Percentiles rank a stretch among this genome's conserved stretches.
These are phyloP conservation scores for Fusarium nisikadoi DNA, from an alignment of 2,329 filamentous ascomycete species.

Conservation along the genomic window DNA sequence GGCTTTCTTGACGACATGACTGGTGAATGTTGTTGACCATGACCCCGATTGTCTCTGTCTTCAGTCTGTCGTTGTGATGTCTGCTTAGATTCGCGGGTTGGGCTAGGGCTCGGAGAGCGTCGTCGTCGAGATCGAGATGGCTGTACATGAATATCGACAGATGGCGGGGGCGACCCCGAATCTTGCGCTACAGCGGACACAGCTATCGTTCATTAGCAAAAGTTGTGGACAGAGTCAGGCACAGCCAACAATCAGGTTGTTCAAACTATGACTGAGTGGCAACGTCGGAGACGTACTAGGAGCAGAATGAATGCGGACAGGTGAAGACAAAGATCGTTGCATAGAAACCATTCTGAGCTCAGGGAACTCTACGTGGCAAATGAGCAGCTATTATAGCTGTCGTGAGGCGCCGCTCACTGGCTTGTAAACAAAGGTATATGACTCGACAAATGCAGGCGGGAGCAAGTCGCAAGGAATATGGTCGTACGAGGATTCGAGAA, in stretches of 20 bases:
- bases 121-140: constrained; percentile 61
- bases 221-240: constrained; percentile 6
- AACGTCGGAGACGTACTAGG: constrained; percentile 63
- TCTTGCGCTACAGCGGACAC: constrained; percentile 47
- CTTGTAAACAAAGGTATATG: constrained; percentile 28
- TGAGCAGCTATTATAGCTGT: constrained; percentile 51
- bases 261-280: constrained; percentile 9
- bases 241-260: constrained; percentile 6
- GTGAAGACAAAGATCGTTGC: constrained; percentile 71
- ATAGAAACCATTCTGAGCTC: constrained; percentile 69
- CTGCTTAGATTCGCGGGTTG: constrained; percentile 57
- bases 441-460: constrained; percentile 9
- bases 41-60: constrained; percentile 53
- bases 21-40: constrained; percentile 51
- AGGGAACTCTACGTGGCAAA: constrained; percentile 47
- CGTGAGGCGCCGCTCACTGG: constrained; percentile 41
- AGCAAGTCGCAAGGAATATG: constrained; percentile 18
- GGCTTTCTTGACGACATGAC: constrained; percentile 58
- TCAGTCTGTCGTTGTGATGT: constrained; percentile 57
- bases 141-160: constrained; percentile 63
- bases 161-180: constrained; percentile 66
- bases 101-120: constrained; percentile 66
- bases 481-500: constrained; percentile 20
- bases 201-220: constrained; percentile 49
- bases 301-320: constrained; percentile 67